Evolutionary conservation across 2,329 filamentous ascomycete species (phyloP).

Genomic region (Pestalotiopsis sp.): DNA sequence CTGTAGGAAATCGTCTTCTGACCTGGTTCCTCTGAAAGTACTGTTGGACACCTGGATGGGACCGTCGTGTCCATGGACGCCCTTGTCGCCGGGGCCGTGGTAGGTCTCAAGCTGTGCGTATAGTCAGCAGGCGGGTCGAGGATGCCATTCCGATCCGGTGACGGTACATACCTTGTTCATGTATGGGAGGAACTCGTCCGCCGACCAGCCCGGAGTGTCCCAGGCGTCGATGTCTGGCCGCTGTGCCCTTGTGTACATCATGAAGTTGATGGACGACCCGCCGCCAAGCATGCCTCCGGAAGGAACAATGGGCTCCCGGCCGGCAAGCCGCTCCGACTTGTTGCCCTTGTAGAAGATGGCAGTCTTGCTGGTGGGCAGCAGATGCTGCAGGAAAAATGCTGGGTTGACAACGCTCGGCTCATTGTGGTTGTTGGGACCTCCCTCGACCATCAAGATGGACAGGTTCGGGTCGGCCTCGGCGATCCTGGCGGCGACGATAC

Average conservation of each 20-base stretch:
- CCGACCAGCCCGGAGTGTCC: conserved; percentile 21
- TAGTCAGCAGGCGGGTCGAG: not conserved
- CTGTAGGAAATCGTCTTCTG: conserved; percentile 48
- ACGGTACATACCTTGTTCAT: conserved; percentile 46
- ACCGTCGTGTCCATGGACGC: conserved; percentile 48
- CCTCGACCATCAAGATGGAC: conserved; percentile 56
- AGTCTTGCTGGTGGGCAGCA: conserved; percentile 47
- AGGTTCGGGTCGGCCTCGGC: conserved; percentile 46
- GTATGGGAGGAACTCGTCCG: conserved; percentile 43
- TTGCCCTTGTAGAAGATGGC: conserved; percentile 51
- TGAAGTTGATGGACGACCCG: conserved; percentile 48
- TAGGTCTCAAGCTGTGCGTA: conserved; percentile 32
- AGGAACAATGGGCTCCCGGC: conserved; percentile 41
- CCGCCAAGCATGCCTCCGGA: conserved; percentile 35
- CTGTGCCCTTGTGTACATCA: conserved; percentile 35
- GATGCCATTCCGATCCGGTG: not conserved
- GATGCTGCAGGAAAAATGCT: conserved; percentile 49
- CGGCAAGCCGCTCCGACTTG: conserved; percentile 44
- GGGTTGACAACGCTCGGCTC: conserved; percentile 52
- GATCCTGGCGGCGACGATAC: conserved; percentile 52
- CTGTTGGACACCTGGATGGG: conserved; percentile 53
- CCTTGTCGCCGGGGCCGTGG: conserved; percentile 37
- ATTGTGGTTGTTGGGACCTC: conserved; percentile 54
- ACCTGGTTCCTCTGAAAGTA: conserved; percentile 38
- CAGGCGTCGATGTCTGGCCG: conserved; percentile 23